Conservation (phyloP, 2,329 filamentous ascomycete genomes). For the Hypoxylon sp. region DNA sequence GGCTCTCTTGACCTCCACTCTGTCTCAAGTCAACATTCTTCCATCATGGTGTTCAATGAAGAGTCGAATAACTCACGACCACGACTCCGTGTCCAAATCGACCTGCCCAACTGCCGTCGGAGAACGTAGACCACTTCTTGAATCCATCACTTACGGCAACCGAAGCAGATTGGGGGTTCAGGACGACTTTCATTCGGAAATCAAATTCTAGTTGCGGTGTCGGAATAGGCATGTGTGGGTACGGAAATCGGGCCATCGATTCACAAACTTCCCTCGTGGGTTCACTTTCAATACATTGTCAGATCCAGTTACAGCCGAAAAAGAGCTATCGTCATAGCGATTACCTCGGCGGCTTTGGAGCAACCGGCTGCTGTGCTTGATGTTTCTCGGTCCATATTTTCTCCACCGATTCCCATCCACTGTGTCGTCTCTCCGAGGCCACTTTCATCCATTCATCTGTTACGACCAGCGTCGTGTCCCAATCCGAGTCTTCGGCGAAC, state of each 20-base stretch:
- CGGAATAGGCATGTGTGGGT: slow-evolving; percentile 46
- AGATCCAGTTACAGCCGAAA: slow-evolving; percentile 20
- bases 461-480: slow-evolving; percentile 45
- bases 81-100: slow-evolving; percentile 47
- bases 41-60: neutral
- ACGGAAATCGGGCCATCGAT: slow-evolving; percentile 38
- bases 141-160: slow-evolving; percentile 44
- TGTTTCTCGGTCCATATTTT: slow-evolving; percentile 40
- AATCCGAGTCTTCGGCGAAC: slow-evolving; percentile 37
- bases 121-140: slow-evolving; percentile 49
- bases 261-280: slow-evolving; percentile 23
- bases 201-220: slow-evolving; percentile 46
- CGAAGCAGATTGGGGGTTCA: slow-evolving; percentile 47
- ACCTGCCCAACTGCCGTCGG: slow-evolving; percentile 49
- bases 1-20: slow-evolving; percentile 49
- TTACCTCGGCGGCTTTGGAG: slow-evolving; percentile 17
- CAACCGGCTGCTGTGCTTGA: slow-evolving; percentile 15
- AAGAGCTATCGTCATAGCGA: neutral
- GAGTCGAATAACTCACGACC: slow-evolving; percentile 38
- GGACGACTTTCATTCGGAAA: slow-evolving; percentile 48
- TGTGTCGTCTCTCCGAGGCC: slow-evolving; percentile 44
- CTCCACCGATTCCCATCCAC: slow-evolving; percentile 48
- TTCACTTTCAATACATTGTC: slow-evolving; percentile 22
- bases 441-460: slow-evolving; percentile 35
- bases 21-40: slow-evolving; percentile 30